Conservation (phyloP, 768 basidiomycete genomes). For the Termitomyces sp. region DNA sequence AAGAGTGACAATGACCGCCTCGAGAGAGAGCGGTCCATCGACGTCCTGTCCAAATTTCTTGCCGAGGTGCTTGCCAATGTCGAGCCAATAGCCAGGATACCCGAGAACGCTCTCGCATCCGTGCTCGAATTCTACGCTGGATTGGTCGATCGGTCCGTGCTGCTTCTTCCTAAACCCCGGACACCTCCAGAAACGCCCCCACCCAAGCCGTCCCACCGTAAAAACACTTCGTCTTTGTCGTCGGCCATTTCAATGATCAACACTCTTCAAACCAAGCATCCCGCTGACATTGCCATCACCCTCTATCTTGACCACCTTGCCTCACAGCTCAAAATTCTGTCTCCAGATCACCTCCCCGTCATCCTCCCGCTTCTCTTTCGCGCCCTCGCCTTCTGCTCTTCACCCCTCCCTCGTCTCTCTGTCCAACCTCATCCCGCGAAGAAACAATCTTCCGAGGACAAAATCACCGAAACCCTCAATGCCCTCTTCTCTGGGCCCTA, state of each 20-base stretch:
- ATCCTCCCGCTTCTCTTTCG: conserved; percentile 78
- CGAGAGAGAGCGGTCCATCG: conserved; percentile 66
- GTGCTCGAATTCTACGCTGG: conserved; percentile 60
- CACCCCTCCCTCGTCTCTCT: conserved; percentile 68
- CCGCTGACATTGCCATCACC: conserved; percentile 61
- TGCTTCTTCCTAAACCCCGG: conserved; percentile 32
- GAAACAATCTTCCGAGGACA: conserved; percentile 46
- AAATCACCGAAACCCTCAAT: conserved; percentile 55
- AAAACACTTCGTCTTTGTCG: conserved; percentile 64
- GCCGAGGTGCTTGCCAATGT: conserved; percentile 46
- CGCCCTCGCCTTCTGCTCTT: conserved; percentile 60
- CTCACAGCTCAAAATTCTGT: conserved; percentile 59
- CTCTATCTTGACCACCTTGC: conserved; percentile 65
- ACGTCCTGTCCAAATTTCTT: conserved; percentile 59
- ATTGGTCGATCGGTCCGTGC: conserved; percentile 55
- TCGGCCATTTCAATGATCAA: conserved; percentile 33
- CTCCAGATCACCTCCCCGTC: conserved; percentile 48
- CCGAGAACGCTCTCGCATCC: conserved; percentile 55
- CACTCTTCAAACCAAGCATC: conserved; percentile 39
- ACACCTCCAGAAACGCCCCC: conserved; percentile 23
- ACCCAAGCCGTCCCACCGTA: conserved; percentile 42
- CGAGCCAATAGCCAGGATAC: conserved; percentile 58
- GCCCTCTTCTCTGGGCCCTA: conserved; percentile 65
- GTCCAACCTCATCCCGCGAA: conserved; percentile 41
- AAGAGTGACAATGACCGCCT: conserved; percentile 32